These are phyloP conservation scores for Rhazya stricta DNA, from an alignment of 257 asterid species.

Conservation along the genomic window DNA sequence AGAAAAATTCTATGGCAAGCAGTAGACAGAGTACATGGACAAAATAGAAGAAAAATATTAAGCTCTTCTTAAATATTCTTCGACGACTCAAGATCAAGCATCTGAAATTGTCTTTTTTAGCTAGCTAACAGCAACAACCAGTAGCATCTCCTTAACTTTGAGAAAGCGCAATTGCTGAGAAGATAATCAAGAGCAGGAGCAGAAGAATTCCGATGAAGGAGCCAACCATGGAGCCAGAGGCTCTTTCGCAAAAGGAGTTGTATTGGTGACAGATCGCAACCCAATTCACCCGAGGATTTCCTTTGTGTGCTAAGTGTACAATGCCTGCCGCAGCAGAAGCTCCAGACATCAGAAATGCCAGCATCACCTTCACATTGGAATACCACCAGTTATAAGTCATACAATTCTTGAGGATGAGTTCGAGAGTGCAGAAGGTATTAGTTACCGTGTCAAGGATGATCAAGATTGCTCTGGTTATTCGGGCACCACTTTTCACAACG, in stretches of 20 bases:
- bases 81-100: no score
- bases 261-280: constrained; percentile 49
- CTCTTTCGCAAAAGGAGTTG: constrained; percentile 61
- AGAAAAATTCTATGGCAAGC: no score
- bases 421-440: background rate
- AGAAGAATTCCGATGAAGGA: constrained; percentile 55
- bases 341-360: constrained; percentile 54
- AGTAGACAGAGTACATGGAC: background rate
- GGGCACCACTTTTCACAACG: constrained; percentile 47
- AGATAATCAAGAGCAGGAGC: constrained; percentile 42
- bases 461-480: constrained; percentile 45
- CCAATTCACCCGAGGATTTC: constrained; percentile 50
- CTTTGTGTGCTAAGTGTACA: constrained; percentile 61
- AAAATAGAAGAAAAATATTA: no score
- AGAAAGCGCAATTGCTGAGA: constrained; percentile 59
- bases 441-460: constrained; percentile 61
- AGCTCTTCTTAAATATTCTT: no score
- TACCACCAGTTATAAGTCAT: background rate
- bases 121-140: background rate
- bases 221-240: constrained; percentile 73
- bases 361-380: constrained; percentile 38
- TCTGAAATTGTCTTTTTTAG: no score
- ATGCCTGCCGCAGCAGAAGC: constrained; percentile 81
- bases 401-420: background rate
- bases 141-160: constrained; percentile 14